These are phyloP conservation scores for Podila verticillata DNA, from an alignment of 192 early-diverging fungal species.

Conservation along the genomic window DNA sequence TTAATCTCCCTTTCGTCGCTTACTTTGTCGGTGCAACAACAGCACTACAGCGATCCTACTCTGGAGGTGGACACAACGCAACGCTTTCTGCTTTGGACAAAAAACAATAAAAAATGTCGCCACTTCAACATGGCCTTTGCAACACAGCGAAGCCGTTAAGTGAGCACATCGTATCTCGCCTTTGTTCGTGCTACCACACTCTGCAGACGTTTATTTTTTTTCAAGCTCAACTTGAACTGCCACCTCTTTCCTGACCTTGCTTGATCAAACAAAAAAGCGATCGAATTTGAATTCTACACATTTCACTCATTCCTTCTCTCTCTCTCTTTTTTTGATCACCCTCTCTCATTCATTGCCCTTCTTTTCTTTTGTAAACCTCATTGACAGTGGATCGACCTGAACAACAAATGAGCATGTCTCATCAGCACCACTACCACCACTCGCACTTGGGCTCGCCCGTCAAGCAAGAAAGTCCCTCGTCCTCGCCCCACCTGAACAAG, in stretches of 20 bases:
- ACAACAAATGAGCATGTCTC: constrained; percentile 2
- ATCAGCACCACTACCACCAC: constrained; percentile 1
- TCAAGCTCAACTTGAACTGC: neutral
- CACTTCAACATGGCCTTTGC: too few species aligned
- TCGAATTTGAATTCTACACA: neutral
- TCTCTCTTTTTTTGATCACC: neutral
- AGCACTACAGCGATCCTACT: too few species aligned
- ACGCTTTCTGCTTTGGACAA: too few species aligned
- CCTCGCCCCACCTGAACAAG: neutral
- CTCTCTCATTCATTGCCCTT: neutral
- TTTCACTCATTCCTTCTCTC: neutral
- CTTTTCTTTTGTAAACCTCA: neutral
- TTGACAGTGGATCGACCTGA: neutral
- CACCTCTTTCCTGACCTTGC: neutral
- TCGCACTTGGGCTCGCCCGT: neutral
- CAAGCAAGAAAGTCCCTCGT: constrained; percentile 3
- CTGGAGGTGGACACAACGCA: too few species aligned
- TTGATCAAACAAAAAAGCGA: neutral
- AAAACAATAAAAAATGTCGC: too few species aligned
- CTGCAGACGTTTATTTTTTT: neutral
- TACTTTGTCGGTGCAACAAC: too few species aligned
- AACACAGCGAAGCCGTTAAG: too few species aligned
- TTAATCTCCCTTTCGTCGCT: too few species aligned
- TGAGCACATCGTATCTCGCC: too few species aligned
- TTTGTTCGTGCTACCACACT: too few species aligned